Conservation (phyloP, 2,329 filamentous ascomycete species). For the Geosmithia flava region DNA sequence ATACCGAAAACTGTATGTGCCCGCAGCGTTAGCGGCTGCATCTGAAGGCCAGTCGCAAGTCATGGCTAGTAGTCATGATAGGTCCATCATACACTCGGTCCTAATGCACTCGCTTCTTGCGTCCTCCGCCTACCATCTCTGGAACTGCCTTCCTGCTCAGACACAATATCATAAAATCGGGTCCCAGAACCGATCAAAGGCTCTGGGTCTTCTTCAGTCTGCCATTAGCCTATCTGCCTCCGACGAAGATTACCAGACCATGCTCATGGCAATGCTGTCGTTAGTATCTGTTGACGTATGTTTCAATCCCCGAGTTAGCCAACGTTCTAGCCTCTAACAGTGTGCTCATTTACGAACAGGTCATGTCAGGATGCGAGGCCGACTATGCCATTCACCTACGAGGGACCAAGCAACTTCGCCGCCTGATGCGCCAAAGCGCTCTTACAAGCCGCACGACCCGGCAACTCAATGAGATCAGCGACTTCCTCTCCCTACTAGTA, state of each 20-base stretch:
- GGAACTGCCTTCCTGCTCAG: neutral
- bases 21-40: neutral
- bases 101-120: neutral
- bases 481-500: neutral
- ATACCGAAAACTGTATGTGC: neutral
- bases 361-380: neutral
- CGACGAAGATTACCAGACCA: neutral
- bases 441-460: neutral
- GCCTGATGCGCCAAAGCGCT: neutral
- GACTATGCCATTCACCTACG: neutral
- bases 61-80: neutral
- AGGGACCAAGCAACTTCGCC: neutral
- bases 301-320: neutral
- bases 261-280: slow-evolving; percentile 1
- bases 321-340: neutral
- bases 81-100: neutral
- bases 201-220: neutral
- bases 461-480: slow-evolving; percentile 1
- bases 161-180: neutral
- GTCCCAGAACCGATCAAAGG: neutral
- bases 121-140: slow-evolving; percentile 1
- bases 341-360: neutral
- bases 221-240: neutral
- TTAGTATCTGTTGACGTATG: neutral
- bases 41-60: no score